Evolutionary conservation across 768 basidiomycete species (phyloP), one percentile per base, ranked within the genome.

Genomic region (Neoboletus subvelutipes): DNA sequence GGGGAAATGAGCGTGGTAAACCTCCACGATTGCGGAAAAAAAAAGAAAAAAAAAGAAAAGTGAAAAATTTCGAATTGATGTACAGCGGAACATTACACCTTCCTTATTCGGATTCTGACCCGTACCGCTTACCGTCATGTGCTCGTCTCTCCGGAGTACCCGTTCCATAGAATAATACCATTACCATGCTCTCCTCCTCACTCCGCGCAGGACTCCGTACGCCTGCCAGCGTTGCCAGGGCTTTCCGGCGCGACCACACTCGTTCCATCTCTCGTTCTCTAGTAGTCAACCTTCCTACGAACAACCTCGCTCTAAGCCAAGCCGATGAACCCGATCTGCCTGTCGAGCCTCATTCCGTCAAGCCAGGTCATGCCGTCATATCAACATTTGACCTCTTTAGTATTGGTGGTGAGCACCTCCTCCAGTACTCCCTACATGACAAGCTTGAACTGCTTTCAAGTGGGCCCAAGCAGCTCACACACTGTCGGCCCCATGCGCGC

Each of bases 381-480:
- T 93, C 91, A 1, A 86, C 94, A 1, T 96, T 95, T 67, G 94
- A 97, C 71, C 77, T 96, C 51, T 95, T 96, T 77, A 90, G 87
- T 64, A 89, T 95, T 59, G 94, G 94, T 57, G 90, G 90, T 88
- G 63, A 61, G 84, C 70, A 17, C 40, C n/a, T 36, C 47, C 41
- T 26, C 20, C 26, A 24, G 20, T 11, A 15, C 43, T 28, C 28
- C 22, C 20, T 26, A 3, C 34, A 20, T 24, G n/a, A 28, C 47
- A 26, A 10, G 1, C 15, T 31, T 37, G 28, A 58, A 2, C 39
- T 22, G 10, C 11, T 76, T 80, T 75, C 80, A 56, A 81, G 82
- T 82, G 36, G 83, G 84, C 4, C 84, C 86, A 11, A 81, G 78
- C 45, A 82, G 80, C 41, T 83, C 81, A 2, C 86, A 88, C 67